Evolutionary conservation across 352 stramenopile species (phyloP).

Genomic region (Globisporangium heterothallicum): DNA sequence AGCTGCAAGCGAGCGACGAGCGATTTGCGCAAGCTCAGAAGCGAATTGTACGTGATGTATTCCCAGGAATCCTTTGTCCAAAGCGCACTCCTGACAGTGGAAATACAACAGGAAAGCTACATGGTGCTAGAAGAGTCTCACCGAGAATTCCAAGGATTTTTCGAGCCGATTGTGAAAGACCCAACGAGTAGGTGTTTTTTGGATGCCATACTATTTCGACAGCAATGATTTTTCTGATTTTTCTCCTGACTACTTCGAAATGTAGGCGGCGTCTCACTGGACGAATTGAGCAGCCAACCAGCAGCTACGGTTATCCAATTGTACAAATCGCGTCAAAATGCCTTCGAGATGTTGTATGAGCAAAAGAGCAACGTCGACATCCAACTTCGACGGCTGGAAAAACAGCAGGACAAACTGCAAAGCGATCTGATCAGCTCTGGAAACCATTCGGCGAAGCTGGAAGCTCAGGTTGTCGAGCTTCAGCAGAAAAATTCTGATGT

Average conservation of each 20-base stretch:
- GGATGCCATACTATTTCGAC: background rate
- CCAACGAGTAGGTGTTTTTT: constrained; percentile 29
- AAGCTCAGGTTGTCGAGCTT: constrained; percentile 38
- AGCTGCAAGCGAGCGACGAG: constrained; percentile 52
- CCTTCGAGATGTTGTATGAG: constrained; percentile 53
- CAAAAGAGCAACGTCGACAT: constrained; percentile 49
- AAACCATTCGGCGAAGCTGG: constrained; percentile 41
- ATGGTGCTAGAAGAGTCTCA: constrained; percentile 35
- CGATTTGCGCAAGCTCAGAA: constrained; percentile 34
- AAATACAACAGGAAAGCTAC: constrained; percentile 27
- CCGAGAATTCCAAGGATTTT: constrained; percentile 43
- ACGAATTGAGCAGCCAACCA: constrained; percentile 38
- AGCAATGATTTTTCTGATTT: constrained; percentile 6
- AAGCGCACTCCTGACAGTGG: constrained; percentile 8
- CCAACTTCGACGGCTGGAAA: constrained; percentile 39
- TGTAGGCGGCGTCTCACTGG: constrained; percentile 31
- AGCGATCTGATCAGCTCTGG: constrained; percentile 36
- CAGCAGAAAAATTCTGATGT: constrained; percentile 34
- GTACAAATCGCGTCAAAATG: constrained; percentile 51
- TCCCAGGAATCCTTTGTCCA: background rate
- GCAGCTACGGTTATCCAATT: constrained; percentile 42
- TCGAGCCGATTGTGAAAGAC: constrained; percentile 41
- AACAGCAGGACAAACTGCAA: constrained; percentile 44
- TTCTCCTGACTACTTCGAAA: background rate
- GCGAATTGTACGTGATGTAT: constrained; percentile 39